Conservation (phyloP, 2,329 filamentous ascomycete genomes). For the Diaporthe sp. region DNA sequence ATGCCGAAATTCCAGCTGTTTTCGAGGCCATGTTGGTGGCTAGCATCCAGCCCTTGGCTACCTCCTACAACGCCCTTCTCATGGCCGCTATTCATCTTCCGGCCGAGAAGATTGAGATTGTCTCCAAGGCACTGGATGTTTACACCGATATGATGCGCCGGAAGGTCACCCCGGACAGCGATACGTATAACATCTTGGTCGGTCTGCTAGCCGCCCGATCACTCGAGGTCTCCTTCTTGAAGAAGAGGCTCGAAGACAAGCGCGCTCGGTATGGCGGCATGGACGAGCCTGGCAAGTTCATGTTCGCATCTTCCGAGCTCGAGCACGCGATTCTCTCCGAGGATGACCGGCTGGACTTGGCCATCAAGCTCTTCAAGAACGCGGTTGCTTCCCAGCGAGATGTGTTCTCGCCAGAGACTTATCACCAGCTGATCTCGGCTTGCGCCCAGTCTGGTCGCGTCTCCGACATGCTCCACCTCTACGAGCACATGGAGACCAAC, state of each 20-base stretch:
- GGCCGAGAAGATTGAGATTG: constrained; percentile 82
- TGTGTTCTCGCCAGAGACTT: constrained; percentile 84
- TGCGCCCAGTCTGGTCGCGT: constrained; percentile 87
- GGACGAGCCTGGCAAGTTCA: constrained; percentile 86
- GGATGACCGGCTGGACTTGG: constrained; percentile 88
- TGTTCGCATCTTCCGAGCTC: constrained; percentile 88
- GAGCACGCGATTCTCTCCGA: constrained; percentile 89
- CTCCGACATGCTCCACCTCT: constrained; percentile 90
- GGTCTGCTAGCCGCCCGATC: constrained; percentile 85
- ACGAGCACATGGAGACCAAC: constrained; percentile 89
- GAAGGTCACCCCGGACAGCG: constrained; percentile 82
- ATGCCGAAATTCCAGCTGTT: constrained; percentile 88
- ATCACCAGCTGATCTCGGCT: constrained; percentile 86
- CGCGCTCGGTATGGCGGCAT: constrained; percentile 87
- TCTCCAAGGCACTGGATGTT: constrained; percentile 92
- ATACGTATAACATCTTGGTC: constrained; percentile 91
- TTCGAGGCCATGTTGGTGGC: constrained; percentile 92
- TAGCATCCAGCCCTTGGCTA: constrained; percentile 83
- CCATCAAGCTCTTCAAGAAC: constrained; percentile 86
- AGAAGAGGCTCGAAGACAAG: constrained; percentile 83
- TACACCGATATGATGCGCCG: constrained; percentile 97
- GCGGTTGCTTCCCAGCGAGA: constrained; percentile 74
- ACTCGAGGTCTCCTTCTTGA: constrained; percentile 81
- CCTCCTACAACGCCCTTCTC: constrained; percentile 93
- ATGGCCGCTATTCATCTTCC: constrained; percentile 88